Conservation (phyloP, 257 asterid genomes). For the Capsicum rhomboideum region DNA sequence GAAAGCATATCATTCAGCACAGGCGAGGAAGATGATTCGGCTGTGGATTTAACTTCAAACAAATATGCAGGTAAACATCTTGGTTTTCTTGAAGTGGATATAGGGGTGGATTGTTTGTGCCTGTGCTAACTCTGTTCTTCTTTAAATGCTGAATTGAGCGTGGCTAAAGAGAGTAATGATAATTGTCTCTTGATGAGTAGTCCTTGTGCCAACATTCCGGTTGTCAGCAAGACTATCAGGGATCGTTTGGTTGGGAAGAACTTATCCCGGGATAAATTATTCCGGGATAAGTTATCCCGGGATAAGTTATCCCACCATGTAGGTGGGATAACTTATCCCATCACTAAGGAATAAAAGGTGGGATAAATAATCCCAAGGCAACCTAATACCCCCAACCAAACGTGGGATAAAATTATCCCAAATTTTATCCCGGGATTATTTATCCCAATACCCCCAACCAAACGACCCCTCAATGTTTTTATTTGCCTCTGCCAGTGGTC, state of each 20-base stretch:
- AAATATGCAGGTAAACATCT: slow-evolving; percentile 67
- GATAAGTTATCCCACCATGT: no score
- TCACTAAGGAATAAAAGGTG: no score
- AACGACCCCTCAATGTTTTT: neutral
- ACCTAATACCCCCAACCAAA: no score
- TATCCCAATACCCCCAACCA: no score
- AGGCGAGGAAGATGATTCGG: slow-evolving; percentile 74
- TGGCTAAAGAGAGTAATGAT: no score
- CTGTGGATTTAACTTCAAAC: slow-evolving; percentile 92
- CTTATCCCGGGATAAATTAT: no score
- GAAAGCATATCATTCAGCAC: slow-evolving; percentile 78
- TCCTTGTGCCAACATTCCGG: neutral
- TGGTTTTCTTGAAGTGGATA: neutral
- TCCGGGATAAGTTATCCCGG: no score
- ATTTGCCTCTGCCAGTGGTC: neutral
- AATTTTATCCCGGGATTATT: no score
- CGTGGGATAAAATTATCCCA: no score
- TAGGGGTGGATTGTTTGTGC: neutral
- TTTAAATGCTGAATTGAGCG: neutral
- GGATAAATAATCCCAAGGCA: no score
- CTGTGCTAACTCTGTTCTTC: neutral
- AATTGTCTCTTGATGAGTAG: neutral
- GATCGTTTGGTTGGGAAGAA: no score
- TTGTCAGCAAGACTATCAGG: neutral
- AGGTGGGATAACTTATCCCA: no score